A percentile compares a stretch with the other conserved stretches of the same genome.
phyloP scores from a whole-genome alignment of 352 stramenopile species.

The Globisporangium okanoganense region DNA sequence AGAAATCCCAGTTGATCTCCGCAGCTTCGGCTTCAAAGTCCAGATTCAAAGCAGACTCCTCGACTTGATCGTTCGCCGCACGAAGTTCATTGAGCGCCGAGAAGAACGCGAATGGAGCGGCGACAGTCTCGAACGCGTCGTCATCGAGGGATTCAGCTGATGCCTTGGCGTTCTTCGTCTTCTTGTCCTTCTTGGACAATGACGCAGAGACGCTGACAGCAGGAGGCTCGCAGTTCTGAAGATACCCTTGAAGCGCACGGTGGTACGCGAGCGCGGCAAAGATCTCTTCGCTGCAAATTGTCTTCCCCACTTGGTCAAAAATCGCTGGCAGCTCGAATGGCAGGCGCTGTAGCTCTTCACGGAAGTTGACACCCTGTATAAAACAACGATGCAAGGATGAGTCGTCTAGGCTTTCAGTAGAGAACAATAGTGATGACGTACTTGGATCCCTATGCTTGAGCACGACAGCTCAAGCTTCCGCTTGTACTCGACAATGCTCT shows the following conservation, averaged over 20 bases:
- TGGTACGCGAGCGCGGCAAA: conserved; percentile 54
- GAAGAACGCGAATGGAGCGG: conserved; percentile 47
- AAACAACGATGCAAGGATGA: too few relatives aligned
- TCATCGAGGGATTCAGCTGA: conserved; percentile 10
- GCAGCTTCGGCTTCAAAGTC: conserved; percentile 54
- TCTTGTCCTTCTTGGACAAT: conserved; percentile 45
- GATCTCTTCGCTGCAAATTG: conserved; percentile 41
- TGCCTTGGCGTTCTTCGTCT: conserved; percentile 22
- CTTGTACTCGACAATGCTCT: conserved; percentile 73
- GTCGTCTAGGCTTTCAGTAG: too few relatives aligned
- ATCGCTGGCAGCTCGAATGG: conserved; percentile 50
- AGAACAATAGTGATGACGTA: conserved; percentile 11
- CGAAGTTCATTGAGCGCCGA: conserved; percentile 47
- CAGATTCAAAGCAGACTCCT: conserved; percentile 16
- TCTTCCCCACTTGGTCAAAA: conserved; percentile 39
- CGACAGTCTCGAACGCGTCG: conserved; percentile 36
- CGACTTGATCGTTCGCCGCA: conserved; percentile 32
- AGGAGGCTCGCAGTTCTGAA: conserved; percentile 50
- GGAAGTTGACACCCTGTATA: conserved; percentile 46
- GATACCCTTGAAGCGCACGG: conserved; percentile 55
- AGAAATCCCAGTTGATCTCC: conserved; percentile 77
- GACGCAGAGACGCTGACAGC: conserved; percentile 21
- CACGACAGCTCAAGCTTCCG: conserved; percentile 57
- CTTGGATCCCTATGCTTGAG: conserved; percentile 54
- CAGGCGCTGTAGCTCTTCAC: conserved; percentile 57